phyloP scores from a whole-genome alignment of 345 rosid genomes.

The Ceriops tagal region DNA sequence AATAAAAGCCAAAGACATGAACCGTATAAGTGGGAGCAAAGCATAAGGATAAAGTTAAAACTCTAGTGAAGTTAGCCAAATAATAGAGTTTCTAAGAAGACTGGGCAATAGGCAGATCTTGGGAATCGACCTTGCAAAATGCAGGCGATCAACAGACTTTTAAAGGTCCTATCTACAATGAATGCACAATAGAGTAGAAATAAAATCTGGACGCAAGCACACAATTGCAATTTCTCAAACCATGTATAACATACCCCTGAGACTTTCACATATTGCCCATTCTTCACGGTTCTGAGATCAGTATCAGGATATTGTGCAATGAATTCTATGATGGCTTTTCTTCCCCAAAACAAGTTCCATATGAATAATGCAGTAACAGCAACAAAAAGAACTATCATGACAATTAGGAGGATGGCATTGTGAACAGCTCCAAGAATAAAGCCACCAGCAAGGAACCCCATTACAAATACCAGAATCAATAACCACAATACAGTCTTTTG shows the following conservation, averaged over 20 bases:
- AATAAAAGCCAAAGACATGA: too few species aligned
- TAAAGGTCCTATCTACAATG: background rate
- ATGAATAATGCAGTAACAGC: conserved; percentile 50
- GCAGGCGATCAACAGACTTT: background rate
- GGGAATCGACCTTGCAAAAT: too few species aligned
- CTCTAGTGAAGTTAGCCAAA: too few species aligned
- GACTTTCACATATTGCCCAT: conserved; percentile 87
- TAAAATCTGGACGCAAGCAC: background rate
- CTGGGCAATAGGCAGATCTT: too few species aligned
- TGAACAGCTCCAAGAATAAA: conserved; percentile 82
- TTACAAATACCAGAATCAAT: conserved; percentile 57
- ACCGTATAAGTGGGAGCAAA: too few species aligned
- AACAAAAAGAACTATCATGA: conserved; percentile 59
- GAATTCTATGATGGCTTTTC: conserved; percentile 55
- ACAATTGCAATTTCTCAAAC: background rate
- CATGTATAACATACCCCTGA: conserved; percentile 64
- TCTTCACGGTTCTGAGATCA: conserved; percentile 86
- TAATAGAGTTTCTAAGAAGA: too few species aligned
- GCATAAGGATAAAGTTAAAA: too few species aligned
- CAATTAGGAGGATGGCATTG: conserved; percentile 70
- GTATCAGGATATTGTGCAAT: conserved; percentile 72
- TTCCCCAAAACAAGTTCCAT: conserved; percentile 77
- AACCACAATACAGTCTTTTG: conserved; percentile 72
- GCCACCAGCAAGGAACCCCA: conserved; percentile 83
- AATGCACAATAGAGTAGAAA: background rate